These are phyloP conservation scores for Letharia columbiana DNA, from an alignment of 495 filamentous ascomycete species.

Conservation along the genomic window DNA sequence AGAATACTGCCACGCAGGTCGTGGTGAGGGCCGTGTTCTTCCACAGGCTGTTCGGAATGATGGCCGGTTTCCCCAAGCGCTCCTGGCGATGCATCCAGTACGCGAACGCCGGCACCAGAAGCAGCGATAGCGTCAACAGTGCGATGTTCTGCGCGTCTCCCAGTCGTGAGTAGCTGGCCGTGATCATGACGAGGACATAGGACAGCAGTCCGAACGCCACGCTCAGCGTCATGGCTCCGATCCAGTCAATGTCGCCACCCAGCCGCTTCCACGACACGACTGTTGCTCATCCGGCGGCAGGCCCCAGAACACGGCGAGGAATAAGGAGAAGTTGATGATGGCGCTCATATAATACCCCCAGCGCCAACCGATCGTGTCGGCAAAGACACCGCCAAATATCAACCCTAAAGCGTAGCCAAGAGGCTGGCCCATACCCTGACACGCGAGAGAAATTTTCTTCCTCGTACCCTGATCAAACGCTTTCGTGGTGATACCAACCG, in stretches of 20 bases:
- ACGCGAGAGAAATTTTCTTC: conserved; percentile 41
- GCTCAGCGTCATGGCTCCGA: conserved; percentile 35
- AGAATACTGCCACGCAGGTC: conserved; percentile 45
- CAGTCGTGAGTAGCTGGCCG: conserved; percentile 27
- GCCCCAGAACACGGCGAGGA: conserved; percentile 32
- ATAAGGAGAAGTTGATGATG: conserved; percentile 31
- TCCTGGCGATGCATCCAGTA: not conserved
- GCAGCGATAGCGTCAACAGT: conserved; percentile 33
- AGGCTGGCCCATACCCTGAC: conserved; percentile 39
- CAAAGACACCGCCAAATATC: conserved; percentile 38
- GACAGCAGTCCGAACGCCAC: conserved; percentile 34
- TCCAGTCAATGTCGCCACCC: conserved; percentile 39
- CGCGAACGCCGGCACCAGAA: conserved; percentile 42
- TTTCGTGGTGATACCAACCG: conserved; percentile 40
- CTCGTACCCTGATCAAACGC: conserved; percentile 33
- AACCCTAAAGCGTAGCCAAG: conserved; percentile 40
- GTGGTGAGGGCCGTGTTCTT: conserved; percentile 38
- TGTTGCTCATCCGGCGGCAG: conserved; percentile 26
- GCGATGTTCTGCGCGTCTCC: conserved; percentile 24
- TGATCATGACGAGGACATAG: conserved; percentile 37
- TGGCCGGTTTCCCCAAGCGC: not conserved
- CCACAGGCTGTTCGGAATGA: conserved; percentile 42
- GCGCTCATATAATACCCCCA: conserved; percentile 39
- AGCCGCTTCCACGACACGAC: conserved; percentile 25
- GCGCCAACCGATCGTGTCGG: conserved; percentile 41